Evolutionary conservation across 192 early-diverging fungal genomes (phyloP), one percentile per base, ranked within the genome.

Genomic region (Physocladia obscura): DNA sequence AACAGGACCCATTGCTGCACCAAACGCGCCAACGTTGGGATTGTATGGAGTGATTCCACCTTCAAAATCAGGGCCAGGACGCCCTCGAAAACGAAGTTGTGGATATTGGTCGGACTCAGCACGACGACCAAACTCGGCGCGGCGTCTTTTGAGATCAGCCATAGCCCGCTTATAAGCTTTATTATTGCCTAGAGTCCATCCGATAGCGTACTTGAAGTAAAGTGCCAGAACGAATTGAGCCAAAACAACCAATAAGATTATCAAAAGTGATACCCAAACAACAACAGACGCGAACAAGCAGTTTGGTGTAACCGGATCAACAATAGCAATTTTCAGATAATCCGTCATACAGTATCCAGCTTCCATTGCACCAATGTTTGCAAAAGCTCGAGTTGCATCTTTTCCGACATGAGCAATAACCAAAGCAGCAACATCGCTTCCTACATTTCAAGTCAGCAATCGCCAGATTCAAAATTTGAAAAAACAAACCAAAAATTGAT

Each of bases 281-380:
- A 90, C 82, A 40, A 96, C 86, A 56, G 90, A 84, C 0, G 92
- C 86, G 3, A 89, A 79, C 37, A 93, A 89, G 77, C 94, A 96
- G 0, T 92, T 92, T 36, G 90, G 75, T 2, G 90, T 88, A 36
- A 83, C 81, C 24, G 87, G 79, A 70, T 96, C 93, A 39, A 96
- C 76, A 2, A 84, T 83, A 0, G 92, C 94, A 31, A 94, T 88
- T 54, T 88, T 84, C 81, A 92, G 87, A 44, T 90, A 81, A 30
- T 94, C 92, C 6, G 81, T 73, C 73, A 94, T 75, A 67, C 94
- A 96, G 34, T 84, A 78, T 54, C 84, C 91, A 22, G 54, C 38
- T 3, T 40, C 27, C 38, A 73, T 36, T 4, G 57, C 19, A 22
- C 36, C 54, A 26, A 37, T 38, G 35, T 19, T 48, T 2, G 60